A percentile compares a stretch with the other conserved stretches of the same genome.
Evolutionary conservation across 2,329 filamentous ascomycete genomes (phyloP).

Genomic region (Aspergillus terreus): DNA sequence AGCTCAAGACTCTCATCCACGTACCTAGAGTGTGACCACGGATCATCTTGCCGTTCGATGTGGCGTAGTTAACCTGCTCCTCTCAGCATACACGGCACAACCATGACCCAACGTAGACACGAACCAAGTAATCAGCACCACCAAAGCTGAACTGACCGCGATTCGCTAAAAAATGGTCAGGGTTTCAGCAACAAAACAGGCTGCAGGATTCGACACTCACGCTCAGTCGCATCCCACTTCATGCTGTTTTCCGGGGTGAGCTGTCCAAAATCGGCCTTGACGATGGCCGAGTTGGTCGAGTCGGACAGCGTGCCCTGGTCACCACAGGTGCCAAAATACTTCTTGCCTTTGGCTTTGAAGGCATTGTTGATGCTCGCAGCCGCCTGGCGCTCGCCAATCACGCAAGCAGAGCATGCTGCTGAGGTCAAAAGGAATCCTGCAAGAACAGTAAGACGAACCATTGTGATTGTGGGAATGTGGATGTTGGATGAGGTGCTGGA

Average conservation of each 20-base stretch:
- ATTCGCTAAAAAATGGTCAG: constrained; percentile 23
- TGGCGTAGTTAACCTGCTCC: constrained; percentile 38
- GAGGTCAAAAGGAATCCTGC: no score
- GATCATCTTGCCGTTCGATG: constrained; percentile 43
- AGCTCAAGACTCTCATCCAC: background rate
- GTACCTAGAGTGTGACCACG: constrained; percentile 59
- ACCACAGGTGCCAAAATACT: constrained; percentile 60
- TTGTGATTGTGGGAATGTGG: no score
- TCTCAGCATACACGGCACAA: constrained; percentile 56
- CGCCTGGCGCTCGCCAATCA: constrained; percentile 12
- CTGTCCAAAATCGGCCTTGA: constrained; percentile 60
- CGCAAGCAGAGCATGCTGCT: no score
- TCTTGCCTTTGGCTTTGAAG: constrained; percentile 61
- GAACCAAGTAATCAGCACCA: constrained; percentile 47
- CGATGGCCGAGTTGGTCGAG: constrained; percentile 59
- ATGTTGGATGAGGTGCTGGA: no score
- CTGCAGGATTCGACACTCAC: constrained; percentile 10
- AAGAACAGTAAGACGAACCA: no score
- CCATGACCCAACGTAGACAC: constrained; percentile 48
- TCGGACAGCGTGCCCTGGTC: constrained; percentile 54
- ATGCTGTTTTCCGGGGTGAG: constrained; percentile 62
- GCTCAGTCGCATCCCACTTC: constrained; percentile 63
- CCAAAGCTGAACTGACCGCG: constrained; percentile 55
- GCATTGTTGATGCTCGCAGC: constrained; percentile 47
- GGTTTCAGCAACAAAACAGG: background rate